phyloP scores from a whole-genome alignment of 1,284 basidiomycete genomes.

The Omphalotus olearius region DNA sequence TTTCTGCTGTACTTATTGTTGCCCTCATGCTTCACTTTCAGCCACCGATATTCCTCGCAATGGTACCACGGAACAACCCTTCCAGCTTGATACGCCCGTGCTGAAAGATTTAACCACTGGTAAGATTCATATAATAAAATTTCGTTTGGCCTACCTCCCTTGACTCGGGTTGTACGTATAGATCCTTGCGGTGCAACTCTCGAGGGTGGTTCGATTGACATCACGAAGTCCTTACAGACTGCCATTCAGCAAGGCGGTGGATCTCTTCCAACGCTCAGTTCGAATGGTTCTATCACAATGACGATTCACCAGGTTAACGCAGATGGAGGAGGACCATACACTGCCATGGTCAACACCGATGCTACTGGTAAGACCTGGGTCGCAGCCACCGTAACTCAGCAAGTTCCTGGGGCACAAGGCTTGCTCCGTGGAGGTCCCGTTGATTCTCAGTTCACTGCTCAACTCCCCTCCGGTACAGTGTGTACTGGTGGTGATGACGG shows the following conservation, averaged over 20 bases:
- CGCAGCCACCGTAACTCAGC: slow-evolving; percentile 14
- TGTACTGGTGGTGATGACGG: slow-evolving; percentile 19
- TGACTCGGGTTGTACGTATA: neutral
- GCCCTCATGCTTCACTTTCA: neutral
- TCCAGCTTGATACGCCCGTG: slow-evolving; percentile 21
- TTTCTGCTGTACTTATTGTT: neutral
- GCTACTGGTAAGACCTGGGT: slow-evolving; percentile 18
- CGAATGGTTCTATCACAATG: slow-evolving; percentile 16
- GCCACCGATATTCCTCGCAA: slow-evolving; percentile 15
- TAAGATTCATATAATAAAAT: neutral
- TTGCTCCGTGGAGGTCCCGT: slow-evolving; percentile 20
- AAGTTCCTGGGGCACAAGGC: slow-evolving; percentile 18
- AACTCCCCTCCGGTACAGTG: slow-evolving; percentile 15
- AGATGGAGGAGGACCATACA: slow-evolving; percentile 21
- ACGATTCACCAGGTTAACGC: slow-evolving; percentile 21
- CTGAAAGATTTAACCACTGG: slow-evolving; percentile 19
- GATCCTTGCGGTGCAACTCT: slow-evolving; percentile 21
- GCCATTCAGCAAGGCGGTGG: slow-evolving; percentile 17
- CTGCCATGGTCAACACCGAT: slow-evolving; percentile 20
- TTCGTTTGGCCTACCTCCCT: neutral
- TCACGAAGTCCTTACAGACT: slow-evolving; percentile 11
- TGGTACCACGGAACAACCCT: slow-evolving; percentile 19
- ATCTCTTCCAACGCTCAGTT: slow-evolving; percentile 15
- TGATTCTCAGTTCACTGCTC: slow-evolving; percentile 17
- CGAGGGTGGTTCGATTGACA: slow-evolving; percentile 18